Conservation (phyloP, 192 early-diverging fungal genomes). For the Entomortierella parvispora region DNA sequence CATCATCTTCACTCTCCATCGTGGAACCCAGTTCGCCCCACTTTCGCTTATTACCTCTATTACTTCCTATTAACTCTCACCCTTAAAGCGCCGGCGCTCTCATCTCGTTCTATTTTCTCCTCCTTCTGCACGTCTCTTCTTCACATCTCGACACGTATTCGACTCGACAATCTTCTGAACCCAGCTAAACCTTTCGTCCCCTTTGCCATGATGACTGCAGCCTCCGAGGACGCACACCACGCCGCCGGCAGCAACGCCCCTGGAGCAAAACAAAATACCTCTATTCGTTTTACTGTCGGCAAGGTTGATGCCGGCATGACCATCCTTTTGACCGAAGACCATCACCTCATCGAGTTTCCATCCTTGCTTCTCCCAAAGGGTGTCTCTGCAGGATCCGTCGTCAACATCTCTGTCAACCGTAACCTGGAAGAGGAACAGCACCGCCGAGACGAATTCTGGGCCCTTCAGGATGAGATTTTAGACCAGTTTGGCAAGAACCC, state of each 20-base stretch:
- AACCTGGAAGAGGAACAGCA: slow-evolving; percentile 88
- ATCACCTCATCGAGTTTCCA: slow-evolving; percentile 99
- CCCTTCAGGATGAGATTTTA: slow-evolving; percentile 88
- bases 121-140: too few relatives aligned
- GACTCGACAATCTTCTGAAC: too few relatives aligned
- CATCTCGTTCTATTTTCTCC: too few relatives aligned
- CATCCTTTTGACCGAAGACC: slow-evolving; percentile 94
- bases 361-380: slow-evolving; percentile 94
- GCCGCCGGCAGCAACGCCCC: neutral
- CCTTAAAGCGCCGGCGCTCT: too few relatives aligned
- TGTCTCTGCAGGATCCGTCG: slow-evolving; percentile 92
- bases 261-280: slow-evolving; percentile 44
- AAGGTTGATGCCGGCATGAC: slow-evolving; percentile 97
- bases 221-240: slow-evolving; percentile 18
- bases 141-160: too few relatives aligned
- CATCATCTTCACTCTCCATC: too few relatives aligned
- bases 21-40: too few relatives aligned
- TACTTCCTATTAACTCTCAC: too few relatives aligned
- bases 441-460: slow-evolving; percentile 79
- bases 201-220: slow-evolving; percentile 42
- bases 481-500: slow-evolving; percentile 77
- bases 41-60: too few relatives aligned
- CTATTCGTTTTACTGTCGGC: slow-evolving; percentile 88
- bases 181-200: too few relatives aligned
- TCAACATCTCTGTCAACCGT: slow-evolving; percentile 95